Base-by-base conservation (phyloP, 2,329 filamentous ascomycete genomes). In the Alternaria gaisen region DNA sequence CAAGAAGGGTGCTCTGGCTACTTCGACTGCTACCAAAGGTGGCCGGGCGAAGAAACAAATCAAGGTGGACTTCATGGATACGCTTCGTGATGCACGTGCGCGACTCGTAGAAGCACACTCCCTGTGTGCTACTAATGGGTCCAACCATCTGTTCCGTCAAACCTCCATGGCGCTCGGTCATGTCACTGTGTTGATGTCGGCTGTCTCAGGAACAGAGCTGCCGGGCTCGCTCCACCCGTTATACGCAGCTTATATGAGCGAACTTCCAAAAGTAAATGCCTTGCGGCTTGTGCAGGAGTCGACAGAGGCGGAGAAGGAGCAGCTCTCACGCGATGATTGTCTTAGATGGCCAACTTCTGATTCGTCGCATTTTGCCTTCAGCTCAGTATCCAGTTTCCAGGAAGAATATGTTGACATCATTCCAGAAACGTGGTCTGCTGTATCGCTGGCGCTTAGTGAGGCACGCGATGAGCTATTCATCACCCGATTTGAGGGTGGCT, bases 371-470 rank as follows among this genome's bases (percentile, higher is more conserved):
- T 66, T 74, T 12, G 71, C 74, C 24, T 79, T 82, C 67, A 75
- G 80, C 16, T 72, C 81, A 4, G 72, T 79, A 1, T 64, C 78
- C 2, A 72, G 84, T 26, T 96, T 97, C 71, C 91, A 94, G 74
- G 84, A 86, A 64, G 87, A 94, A 46, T 97, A 93, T 69, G 85
- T 97, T 52, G 91, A 97, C 72, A 90, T 94, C 51, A 88, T 99
- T 6, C 96, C 95, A 0, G 80, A 83, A 40, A 83, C 85, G 7
- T 99, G 95, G 95, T 93, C 89, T 47, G 91, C 94, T 1, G 83
- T 99, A 10, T 98, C 94, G 0, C 82, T 99, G 44, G 91, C 91
- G 0, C 80, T 99, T 16, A 95, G 91, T 72, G 91, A 97, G 54
- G 90, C 90, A 67, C 87, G 85, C 40, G 91, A 92, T 56, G 95